Percentiles rank a stretch among this genome's conserved stretches.
Evolutionary conservation across 192 early-diverging fungal species (phyloP).

Genomic region (Coemansia sp.): DNA sequence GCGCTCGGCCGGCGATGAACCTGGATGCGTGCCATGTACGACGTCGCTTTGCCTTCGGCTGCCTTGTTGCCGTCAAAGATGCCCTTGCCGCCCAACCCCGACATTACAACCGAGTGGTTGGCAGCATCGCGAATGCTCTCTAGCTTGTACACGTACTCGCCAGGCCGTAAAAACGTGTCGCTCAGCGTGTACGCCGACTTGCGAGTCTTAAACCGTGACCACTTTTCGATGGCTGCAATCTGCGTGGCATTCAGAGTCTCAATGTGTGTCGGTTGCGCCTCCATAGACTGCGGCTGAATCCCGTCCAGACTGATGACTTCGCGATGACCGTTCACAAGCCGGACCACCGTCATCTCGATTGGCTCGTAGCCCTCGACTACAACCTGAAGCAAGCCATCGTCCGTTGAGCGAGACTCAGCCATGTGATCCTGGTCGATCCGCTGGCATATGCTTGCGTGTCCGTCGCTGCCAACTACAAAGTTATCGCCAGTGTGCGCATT

Average conservation of each 20-base stretch:
- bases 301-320: slow-evolving; percentile 45
- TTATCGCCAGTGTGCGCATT: slow-evolving; percentile 11
- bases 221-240: slow-evolving; percentile 12
- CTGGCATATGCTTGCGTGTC: slow-evolving; percentile 51
- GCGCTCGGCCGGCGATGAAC: slow-evolving; percentile 36
- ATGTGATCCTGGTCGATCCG: slow-evolving; percentile 12
- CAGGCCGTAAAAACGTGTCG: slow-evolving; percentile 44
- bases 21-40: slow-evolving; percentile 41
- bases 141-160: slow-evolving; percentile 52
- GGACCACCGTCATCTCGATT: slow-evolving; percentile 44
- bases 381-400: slow-evolving; percentile 30
- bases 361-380: slow-evolving; percentile 48
- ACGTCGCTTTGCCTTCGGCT: slow-evolving; percentile 16
- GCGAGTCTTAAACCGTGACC: slow-evolving; percentile 29
- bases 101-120: slow-evolving; percentile 37
- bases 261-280: neutral
- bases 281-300: slow-evolving; percentile 17
- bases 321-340: slow-evolving; percentile 44
- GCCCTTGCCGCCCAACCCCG: slow-evolving; percentile 8
- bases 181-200: slow-evolving; percentile 26
- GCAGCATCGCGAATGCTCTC: slow-evolving; percentile 41
- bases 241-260: slow-evolving; percentile 2
- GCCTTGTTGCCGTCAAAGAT: slow-evolving; percentile 19
- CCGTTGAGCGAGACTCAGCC: neutral
- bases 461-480: slow-evolving; percentile 38